Percentiles rank a stretch among this genome's conserved stretches.
Conservation (phyloP, 345 rosid genomes). For the Hypericum androsaemum region DNA sequence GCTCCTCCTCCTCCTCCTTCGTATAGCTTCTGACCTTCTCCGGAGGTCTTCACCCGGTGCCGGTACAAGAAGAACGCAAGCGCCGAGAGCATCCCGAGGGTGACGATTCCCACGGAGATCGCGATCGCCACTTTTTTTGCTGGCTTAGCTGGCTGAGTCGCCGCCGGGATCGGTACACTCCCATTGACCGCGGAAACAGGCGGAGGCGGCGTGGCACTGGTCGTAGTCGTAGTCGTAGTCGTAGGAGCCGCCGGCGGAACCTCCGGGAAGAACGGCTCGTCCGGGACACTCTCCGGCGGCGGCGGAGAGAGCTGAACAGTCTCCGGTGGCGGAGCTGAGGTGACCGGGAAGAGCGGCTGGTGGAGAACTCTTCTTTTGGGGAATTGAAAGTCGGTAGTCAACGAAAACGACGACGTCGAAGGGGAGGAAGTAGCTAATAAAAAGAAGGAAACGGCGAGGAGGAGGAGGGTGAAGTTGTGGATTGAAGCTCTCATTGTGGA, state of each 20-base stretch:
- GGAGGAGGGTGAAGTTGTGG: slow-evolving; percentile 9
- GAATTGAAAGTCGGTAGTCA: neutral
- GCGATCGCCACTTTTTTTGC: slow-evolving; percentile 75
- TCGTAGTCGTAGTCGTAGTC: too few relatives aligned
- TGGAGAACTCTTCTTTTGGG: slow-evolving; percentile 60
- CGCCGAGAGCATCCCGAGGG: slow-evolving; percentile 83
- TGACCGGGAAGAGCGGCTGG: slow-evolving; percentile 72
- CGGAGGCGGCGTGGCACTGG: slow-evolving; percentile 38
- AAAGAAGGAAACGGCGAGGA: slow-evolving; percentile 15
- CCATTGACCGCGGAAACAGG: slow-evolving; percentile 40
- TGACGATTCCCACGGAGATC: slow-evolving; percentile 83
- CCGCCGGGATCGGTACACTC: slow-evolving; percentile 49
- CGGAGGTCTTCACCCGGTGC: slow-evolving; percentile 51
- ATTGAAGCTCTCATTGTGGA: slow-evolving; percentile 46
- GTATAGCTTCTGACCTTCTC: slow-evolving; percentile 65
- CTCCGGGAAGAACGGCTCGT: slow-evolving; percentile 89
- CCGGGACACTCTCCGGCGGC: slow-evolving; percentile 42
- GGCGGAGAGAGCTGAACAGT: slow-evolving; percentile 34
- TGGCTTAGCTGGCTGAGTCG: slow-evolving; percentile 66
- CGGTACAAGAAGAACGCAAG: slow-evolving; percentile 81
- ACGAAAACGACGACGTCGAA: slow-evolving; percentile 6
- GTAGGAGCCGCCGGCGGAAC: slow-evolving; percentile 37
- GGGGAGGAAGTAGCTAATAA: neutral
- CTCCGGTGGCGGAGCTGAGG: slow-evolving; percentile 43
- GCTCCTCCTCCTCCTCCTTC: slow-evolving; percentile 19